Evolutionary conservation across 805 yeast genomes (phyloP).

Genomic region (Cephaloascus albidus): DNA sequence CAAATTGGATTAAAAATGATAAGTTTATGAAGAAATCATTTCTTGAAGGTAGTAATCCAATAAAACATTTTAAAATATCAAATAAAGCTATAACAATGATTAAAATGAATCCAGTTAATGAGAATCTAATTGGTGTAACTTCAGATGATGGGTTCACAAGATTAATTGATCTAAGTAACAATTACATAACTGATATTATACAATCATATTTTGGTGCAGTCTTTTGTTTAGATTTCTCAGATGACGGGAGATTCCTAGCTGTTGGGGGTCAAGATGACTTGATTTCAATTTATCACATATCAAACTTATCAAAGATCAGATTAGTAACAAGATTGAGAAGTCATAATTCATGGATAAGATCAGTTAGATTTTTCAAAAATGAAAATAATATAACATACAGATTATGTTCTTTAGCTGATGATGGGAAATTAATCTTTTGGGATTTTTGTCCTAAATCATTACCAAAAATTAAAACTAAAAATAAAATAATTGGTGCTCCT

Average conservation of each 20-base stretch:
- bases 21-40: slow-evolving; percentile 7
- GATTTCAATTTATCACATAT: slow-evolving; percentile 28
- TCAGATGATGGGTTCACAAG: slow-evolving; percentile 59
- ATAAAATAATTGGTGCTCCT: neutral
- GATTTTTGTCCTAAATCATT: slow-evolving; percentile 41
- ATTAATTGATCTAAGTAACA: slow-evolving; percentile 39
- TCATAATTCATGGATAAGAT: slow-evolving; percentile 41
- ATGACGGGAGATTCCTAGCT: slow-evolving; percentile 36
- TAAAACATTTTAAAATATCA: slow-evolving; percentile 58
- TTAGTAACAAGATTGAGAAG: slow-evolving; percentile 24
- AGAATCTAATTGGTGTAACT: slow-evolving; percentile 37
- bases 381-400: slow-evolving; percentile 28
- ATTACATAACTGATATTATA: slow-evolving; percentile 38
- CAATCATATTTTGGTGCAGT: slow-evolving; percentile 64
- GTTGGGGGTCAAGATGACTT: slow-evolving; percentile 48
- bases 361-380: slow-evolving; percentile 32
- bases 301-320: slow-evolving; percentile 1
- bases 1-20: slow-evolving; percentile 16
- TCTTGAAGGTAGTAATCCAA: slow-evolving; percentile 20
- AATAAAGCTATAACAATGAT: slow-evolving; percentile 46
- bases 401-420: slow-evolving; percentile 47
- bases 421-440: slow-evolving; percentile 41
- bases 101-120: slow-evolving; percentile 27
- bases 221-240: slow-evolving; percentile 35
- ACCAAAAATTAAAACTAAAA: slow-evolving; percentile 18